Base-by-base conservation (phyloP, 2,329 filamentous ascomycete genomes). In the Cadophora luteo-olivacea region DNA sequence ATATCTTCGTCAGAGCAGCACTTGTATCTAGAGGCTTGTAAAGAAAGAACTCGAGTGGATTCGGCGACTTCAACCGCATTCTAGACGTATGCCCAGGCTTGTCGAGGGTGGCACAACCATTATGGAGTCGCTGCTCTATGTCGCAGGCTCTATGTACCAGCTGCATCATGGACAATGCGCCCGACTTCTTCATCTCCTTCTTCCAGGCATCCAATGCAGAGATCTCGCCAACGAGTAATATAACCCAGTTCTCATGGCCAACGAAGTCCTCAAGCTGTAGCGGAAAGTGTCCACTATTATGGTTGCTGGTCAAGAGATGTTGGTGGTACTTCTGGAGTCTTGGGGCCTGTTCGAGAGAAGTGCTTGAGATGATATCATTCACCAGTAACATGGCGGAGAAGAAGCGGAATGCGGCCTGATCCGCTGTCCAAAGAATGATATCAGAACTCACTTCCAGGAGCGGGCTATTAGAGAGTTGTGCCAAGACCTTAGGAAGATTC, bases 161-260 rank as follows among this genome's bases (percentile, higher is more conserved):
- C 63, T 85, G 22, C 12, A 62, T 33, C 24, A 62, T 32, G 5
- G 38, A 32, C 12, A 62, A 25, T 19, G n/a, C 24, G 11, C 83
- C 82, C 3, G 74, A 70, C 38, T 75, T 74, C 60, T 78, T 82
- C 70, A 81, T 80, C 22, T 82, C 78, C 78, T 89, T 89, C 87
- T 36, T 36, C 33, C 87, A 89, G 0, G 82, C 80, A 60, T 85
- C 83, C 2, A 90, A 80, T 1, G 81, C 75, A 8, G 86, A 80
- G 36, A 87, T 83, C 48, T 87, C 82, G 14, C 83, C 83, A 33
- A 90, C 81, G 9, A 81, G 77, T 41, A 84, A 77, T 45, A 89
- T 63, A 2, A 83, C 82, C 85, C 85, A 87, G 75, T 87, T 89
- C 62, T 85, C 79, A 65, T 85, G 80, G 1, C 87, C 87, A n/a